Evolutionary conservation across 495 filamentous ascomycete genomes (phyloP).

Genomic region (Xylaria flabelliformis): DNA sequence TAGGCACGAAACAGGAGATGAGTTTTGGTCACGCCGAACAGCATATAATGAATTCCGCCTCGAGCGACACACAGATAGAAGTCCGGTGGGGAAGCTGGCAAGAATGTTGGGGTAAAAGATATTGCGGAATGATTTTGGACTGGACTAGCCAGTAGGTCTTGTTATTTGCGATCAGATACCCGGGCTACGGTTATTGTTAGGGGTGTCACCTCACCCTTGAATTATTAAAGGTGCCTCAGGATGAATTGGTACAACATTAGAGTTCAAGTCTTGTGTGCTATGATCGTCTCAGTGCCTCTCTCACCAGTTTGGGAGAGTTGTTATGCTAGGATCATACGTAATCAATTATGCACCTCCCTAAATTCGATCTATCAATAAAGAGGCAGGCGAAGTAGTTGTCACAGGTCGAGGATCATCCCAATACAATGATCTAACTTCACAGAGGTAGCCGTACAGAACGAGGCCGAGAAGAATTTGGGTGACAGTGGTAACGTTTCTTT

Average conservation of each 20-base stretch:
- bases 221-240: background rate
- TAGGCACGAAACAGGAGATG: background rate
- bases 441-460: background rate
- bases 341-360: background rate
- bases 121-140: background rate
- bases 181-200: background rate
- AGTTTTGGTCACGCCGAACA: background rate
- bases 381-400: background rate
- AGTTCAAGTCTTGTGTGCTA: background rate
- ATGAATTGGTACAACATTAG: background rate
- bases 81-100: background rate
- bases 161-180: conserved; percentile 17
- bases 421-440: background rate
- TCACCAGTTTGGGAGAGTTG: background rate
- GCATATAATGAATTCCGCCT: background rate
- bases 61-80: background rate
- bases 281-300: background rate
- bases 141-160: background rate
- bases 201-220: background rate
- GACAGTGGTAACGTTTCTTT: background rate
- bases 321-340: background rate
- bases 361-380: background rate
- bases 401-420: background rate
- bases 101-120: background rate
- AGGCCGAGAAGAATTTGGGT: background rate